Conservation (phyloP, 371 early-diverging fungal species). For the Mucor irregularis region DNA sequence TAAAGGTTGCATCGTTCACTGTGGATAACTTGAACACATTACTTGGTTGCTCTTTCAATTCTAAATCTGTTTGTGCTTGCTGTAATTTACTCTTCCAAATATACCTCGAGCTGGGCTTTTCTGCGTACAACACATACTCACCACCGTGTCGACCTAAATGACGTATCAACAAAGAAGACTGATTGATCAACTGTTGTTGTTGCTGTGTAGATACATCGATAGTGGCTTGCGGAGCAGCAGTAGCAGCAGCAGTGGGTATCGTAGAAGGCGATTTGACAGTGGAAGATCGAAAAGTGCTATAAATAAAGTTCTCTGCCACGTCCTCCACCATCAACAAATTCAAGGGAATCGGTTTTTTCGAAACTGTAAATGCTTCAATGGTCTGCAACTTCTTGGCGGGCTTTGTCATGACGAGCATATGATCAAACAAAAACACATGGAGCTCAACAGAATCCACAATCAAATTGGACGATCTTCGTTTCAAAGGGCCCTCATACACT, state of each 20-base stretch:
- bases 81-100: conserved; percentile 12
- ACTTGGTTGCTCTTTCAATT: not conserved
- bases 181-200: conserved; percentile 1
- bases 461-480: conserved; percentile 64
- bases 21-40: conserved; percentile 1
- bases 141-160: conserved; percentile 9
- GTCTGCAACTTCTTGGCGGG: conserved; percentile 31
- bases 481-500: conserved; percentile 80
- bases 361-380: no score
- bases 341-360: conserved; percentile 56
- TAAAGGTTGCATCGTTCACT: conserved; percentile 1
- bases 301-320: conserved; percentile 21
- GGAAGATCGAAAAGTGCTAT: conserved; percentile 10
- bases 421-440: conserved; percentile 83
- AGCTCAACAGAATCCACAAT: conserved; percentile 65
- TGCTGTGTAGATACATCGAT: not conserved
- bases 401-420: conserved; percentile 78
- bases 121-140: conserved; percentile 10
- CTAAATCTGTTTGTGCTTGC: not conserved
- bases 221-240: not conserved
- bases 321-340: conserved; percentile 41
- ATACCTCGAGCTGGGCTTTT: not conserved
- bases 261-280: not conserved
- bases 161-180: conserved; percentile 4
- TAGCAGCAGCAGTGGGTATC: not conserved